phyloP scores from a whole-genome alignment of 352 stramenopile genomes.

The Globisporangium spinosum region DNA sequence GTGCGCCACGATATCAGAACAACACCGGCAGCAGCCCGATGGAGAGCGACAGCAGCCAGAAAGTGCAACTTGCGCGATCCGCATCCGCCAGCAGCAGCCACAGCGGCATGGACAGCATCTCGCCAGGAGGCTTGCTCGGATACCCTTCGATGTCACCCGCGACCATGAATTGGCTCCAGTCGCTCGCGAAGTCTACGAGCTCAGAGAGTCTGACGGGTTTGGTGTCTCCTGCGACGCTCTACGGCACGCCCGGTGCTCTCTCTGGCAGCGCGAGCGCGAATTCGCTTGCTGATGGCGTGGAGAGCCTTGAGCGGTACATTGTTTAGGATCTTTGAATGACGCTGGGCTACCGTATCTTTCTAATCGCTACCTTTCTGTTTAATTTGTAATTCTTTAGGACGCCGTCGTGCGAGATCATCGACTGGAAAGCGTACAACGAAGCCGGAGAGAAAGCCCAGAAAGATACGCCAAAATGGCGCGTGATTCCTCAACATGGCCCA shows the following conservation, averaged over 20 bases:
- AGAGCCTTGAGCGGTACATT: conserved; percentile 31
- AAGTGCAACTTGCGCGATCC: conserved; percentile 51
- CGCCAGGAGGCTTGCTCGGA: conserved; percentile 40
- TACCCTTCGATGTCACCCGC: conserved; percentile 73
- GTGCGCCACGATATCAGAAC: conserved; percentile 10
- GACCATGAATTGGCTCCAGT: conserved; percentile 77
- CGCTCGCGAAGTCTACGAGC: conserved; percentile 58
- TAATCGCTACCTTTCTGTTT: neutral
- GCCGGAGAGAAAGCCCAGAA: conserved; percentile 57
- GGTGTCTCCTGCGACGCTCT: conserved; percentile 51
- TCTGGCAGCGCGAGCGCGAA: conserved; percentile 17
- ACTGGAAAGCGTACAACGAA: conserved; percentile 87
- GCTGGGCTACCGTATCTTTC: neutral
- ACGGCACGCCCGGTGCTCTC: conserved; percentile 18
- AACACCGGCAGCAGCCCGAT: conserved; percentile 1
- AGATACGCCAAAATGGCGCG: conserved; percentile 60
- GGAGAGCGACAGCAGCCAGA: conserved; percentile 16
- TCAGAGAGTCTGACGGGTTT: conserved; percentile 60
- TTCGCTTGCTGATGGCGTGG: conserved; percentile 14
- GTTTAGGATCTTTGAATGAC: neutral
- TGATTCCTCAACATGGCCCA: conserved; percentile 75
- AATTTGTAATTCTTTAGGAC: conserved; percentile 22
- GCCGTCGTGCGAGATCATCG: conserved; percentile 73
- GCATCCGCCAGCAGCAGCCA: conserved; percentile 37
- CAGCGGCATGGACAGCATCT: conserved; percentile 47